These are phyloP conservation scores for Pseudogymnoascus sp. DNA, from an alignment of 2,329 filamentous ascomycete genomes.

Conservation along the genomic window DNA sequence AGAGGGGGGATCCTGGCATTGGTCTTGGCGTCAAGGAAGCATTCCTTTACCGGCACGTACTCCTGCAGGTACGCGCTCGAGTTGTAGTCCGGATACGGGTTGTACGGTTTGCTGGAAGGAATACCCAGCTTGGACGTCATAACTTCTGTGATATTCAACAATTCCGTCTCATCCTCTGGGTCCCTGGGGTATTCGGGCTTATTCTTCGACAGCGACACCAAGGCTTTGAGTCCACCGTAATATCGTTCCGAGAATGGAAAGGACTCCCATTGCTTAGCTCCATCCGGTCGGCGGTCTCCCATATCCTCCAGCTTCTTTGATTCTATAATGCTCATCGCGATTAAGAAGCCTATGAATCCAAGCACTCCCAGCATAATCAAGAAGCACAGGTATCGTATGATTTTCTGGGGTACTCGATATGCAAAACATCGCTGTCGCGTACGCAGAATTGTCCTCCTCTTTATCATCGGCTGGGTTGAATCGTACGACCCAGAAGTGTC, in stretches of 20 bases:
- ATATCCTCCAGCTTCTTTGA: slow-evolving; percentile 52
- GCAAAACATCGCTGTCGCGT: slow-evolving; percentile 4
- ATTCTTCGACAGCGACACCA: slow-evolving; percentile 60
- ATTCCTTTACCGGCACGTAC: slow-evolving; percentile 53
- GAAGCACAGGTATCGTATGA: slow-evolving; percentile 71
- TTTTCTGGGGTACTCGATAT: slow-evolving; percentile 52
- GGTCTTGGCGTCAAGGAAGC: slow-evolving; percentile 64
- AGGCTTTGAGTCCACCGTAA: slow-evolving; percentile 72
- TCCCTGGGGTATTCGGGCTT: slow-evolving; percentile 68
- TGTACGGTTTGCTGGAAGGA: slow-evolving; percentile 48
- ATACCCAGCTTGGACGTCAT: slow-evolving; percentile 31
- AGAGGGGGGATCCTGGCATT: slow-evolving; percentile 60
- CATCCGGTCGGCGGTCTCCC: slow-evolving; percentile 52
- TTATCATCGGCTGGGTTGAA: slow-evolving; percentile 24
- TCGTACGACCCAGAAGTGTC: slow-evolving; percentile 25
- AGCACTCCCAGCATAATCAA: slow-evolving; percentile 60
- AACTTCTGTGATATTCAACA: slow-evolving; percentile 31
- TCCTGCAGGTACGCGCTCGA: slow-evolving; percentile 41
- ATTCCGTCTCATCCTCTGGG: slow-evolving; percentile 48
- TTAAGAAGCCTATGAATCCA: slow-evolving; percentile 67
- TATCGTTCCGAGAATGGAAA: slow-evolving; percentile 83
- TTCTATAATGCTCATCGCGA: slow-evolving; percentile 64
- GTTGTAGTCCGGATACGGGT: slow-evolving; percentile 50
- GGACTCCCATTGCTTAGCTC: slow-evolving; percentile 66
- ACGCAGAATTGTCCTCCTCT: slow-evolving; percentile 12